Base-by-base conservation (phyloP, 2,329 filamentous ascomycete species). In the Cyanodermella asteris region DNA sequence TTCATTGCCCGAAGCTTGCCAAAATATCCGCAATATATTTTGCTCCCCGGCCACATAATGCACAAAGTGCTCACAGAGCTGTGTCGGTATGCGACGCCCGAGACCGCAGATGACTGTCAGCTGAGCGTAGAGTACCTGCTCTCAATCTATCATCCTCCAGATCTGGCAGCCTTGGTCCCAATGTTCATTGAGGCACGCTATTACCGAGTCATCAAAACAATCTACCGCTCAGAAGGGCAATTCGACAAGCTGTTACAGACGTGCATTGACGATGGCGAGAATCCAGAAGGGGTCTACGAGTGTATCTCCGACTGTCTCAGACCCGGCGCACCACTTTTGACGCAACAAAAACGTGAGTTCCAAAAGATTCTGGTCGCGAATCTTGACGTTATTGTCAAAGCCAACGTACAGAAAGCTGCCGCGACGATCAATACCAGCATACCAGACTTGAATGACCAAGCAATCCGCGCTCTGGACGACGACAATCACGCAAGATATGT, bases 91-190 rank as follows among this genome's bases (percentile, higher is more conserved):
- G 81, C 82, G 0, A 72, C 70, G 3, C 55, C 64, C 7, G 75
- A 84, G 31, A 61, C 94, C 38, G 72, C 72, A 4, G 84, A 93
- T 27, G 87, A 97, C 47, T 90, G 84, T 22, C 82, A 97, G 47
- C 62, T 97, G n/a, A 97, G 87, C 42, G 75, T 77, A 1, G 87
- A 97, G 49, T 97, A 97, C 44, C 55, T 97, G 1, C 57, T 97
- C 12, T 94, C 90, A 0, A 68, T 87, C 5, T 93, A 94, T 42
- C 81, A 87, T 28, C 87, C 90, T 10, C 70, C 84, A 4, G 75
- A 91, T 41, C 59, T 87, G 31, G 59, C 70, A 16, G 59, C 59
- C 7, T 54, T 94, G 37, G 72, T 94, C 31, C 70, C 77, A 0
- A 51, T 77, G 1, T 77, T 94, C 38, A 66, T 70, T 36, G 57